Evolutionary conservation across 139 green algal species (phyloP).

Genomic region (Coelastrella sp.): DNA sequence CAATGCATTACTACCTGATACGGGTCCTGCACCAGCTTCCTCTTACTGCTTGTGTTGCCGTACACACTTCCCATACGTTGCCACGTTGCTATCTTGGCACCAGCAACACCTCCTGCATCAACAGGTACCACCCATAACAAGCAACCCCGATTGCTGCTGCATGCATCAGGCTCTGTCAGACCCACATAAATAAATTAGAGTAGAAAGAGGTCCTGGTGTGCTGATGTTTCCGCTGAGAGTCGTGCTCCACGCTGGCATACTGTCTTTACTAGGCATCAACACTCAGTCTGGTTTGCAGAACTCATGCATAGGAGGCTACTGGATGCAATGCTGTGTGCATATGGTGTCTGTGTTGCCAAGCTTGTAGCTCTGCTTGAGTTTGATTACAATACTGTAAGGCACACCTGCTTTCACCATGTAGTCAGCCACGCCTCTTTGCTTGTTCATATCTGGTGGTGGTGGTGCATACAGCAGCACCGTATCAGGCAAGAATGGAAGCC

Average conservation of each 20-base stretch:
- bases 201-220: no score
- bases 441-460: neutral
- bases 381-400: neutral
- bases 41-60: constrained; percentile 4
- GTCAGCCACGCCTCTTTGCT: constrained; percentile 10
- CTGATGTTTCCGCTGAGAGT: no score
- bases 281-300: neutral
- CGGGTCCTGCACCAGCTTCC: constrained; percentile 36
- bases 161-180: neutral
- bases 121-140: no score
- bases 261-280: neutral
- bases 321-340: neutral
- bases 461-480: constrained; percentile 32
- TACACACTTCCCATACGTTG: constrained; percentile 59
- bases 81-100: constrained; percentile 52
- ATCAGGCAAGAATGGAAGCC: constrained; percentile 10
- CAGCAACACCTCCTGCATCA: neutral
- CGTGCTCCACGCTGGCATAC: neutral
- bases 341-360: no score
- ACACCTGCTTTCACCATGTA: constrained; percentile 27
- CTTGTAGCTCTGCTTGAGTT: no score
- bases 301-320: no score
- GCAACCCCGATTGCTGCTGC: neutral
- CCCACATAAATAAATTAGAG: no score
- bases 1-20: constrained; percentile 47